Percentiles rank a stretch among this genome's conserved stretches.
These are phyloP conservation scores for Petunia secreta DNA, from an alignment of 257 asterid species.

Conservation along the genomic window DNA sequence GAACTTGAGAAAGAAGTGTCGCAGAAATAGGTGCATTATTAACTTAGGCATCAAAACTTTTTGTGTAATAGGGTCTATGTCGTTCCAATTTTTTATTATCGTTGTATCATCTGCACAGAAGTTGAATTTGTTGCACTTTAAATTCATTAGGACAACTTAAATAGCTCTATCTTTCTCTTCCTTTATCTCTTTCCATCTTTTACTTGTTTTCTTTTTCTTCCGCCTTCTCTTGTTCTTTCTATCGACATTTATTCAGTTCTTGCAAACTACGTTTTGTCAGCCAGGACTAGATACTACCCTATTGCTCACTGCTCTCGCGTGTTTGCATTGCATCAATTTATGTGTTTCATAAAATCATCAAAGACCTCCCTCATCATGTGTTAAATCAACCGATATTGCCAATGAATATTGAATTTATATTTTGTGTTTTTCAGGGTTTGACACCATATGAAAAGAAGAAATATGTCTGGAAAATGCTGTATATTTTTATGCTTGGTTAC, in stretches of 20 bases:
- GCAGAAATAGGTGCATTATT: background rate
- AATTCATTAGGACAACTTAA: background rate
- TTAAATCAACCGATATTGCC: background rate
- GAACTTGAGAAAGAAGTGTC: constrained; percentile 4
- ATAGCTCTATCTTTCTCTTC: background rate
- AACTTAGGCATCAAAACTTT: background rate
- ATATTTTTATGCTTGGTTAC: constrained; percentile 96
- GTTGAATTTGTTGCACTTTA: constrained; percentile 3
- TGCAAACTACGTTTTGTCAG: constrained; percentile 2
- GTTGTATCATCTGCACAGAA: background rate
- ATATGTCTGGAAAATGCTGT: constrained; percentile 99
- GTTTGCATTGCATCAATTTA: background rate
- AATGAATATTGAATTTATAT: constrained; percentile 15
- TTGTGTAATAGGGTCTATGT: background rate
- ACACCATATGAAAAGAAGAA: constrained; percentile 97
- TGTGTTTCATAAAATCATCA: background rate
- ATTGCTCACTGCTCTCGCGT: background rate
- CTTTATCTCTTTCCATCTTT: constrained; percentile 2
- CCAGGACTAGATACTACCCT: background rate
- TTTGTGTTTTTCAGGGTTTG: constrained; percentile 61
- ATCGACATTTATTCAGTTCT: constrained; percentile 1
- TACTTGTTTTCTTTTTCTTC: background rate
- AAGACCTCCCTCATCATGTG: background rate
- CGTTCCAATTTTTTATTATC: constrained; percentile 5
- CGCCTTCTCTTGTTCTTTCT: background rate